Conservation (phyloP, 2,329 filamentous ascomycete genomes). For the Sporothrix pallida region DNA sequence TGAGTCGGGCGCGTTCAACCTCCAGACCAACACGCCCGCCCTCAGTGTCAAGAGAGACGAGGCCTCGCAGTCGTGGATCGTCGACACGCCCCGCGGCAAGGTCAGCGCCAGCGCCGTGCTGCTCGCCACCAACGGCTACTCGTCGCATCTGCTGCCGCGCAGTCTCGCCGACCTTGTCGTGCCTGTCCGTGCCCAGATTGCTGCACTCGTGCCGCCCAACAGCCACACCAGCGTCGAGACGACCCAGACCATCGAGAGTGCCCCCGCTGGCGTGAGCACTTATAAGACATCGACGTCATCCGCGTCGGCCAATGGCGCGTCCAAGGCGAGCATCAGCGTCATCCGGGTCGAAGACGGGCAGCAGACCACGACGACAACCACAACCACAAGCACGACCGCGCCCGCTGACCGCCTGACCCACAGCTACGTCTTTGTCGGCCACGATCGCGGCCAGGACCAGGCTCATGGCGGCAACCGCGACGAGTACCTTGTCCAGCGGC, state of each 20-base stretch:
- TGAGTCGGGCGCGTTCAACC: slow-evolving; percentile 60
- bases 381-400: not conserved
- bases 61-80: slow-evolving; percentile 55
- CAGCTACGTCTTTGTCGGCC: slow-evolving; percentile 68
- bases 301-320: not conserved
- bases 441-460: slow-evolving; percentile 39
- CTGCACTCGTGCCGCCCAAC: slow-evolving; percentile 64
- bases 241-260: not conserved
- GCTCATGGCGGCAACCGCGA: slow-evolving; percentile 53
- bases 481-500: slow-evolving; percentile 76
- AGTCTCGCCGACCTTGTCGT: slow-evolving; percentile 73
- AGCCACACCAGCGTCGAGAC: slow-evolving; percentile 32
- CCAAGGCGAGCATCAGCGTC: slow-evolving; percentile 17
- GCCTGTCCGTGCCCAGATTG: slow-evolving; percentile 77
- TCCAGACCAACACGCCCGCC: slow-evolving; percentile 76
- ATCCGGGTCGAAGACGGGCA: not conserved
- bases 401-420: slow-evolving; percentile 51
- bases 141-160: slow-evolving; percentile 75
- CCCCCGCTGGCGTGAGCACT: not conserved
- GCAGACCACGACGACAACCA: slow-evolving; percentile 18
- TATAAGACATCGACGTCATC: slow-evolving; percentile 8
- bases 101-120: slow-evolving; percentile 69
- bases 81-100: slow-evolving; percentile 72
- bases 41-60: slow-evolving; percentile 51
- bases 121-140: slow-evolving; percentile 84